Base-by-base conservation (phyloP, 2,329 filamentous ascomycete species). In the Mycogone perniciosa region DNA sequence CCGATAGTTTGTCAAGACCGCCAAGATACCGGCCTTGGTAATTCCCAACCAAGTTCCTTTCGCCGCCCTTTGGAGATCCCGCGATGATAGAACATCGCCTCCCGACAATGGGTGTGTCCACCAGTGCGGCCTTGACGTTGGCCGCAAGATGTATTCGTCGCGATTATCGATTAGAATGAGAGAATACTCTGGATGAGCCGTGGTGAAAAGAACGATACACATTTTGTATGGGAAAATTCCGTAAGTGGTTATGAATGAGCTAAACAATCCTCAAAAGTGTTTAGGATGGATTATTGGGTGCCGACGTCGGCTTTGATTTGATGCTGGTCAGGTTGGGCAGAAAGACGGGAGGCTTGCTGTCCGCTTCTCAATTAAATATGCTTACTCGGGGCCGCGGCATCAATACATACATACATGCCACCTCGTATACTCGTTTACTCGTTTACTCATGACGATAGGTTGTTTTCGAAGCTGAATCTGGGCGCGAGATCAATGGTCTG, bases 121-220 rank as follows among this genome's bases (percentile, higher is more conserved):
- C 81, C 81, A 85, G 64, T 83, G 76, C 6, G 81, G 81, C 52
- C 78, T 72, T 47, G 77, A 82, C 2, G 82, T 85, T 4, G 82
- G 82, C 30, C 82, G 75, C 10, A 84, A 73, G 56, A 85, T 80
- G 68, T 79, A 85, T 64, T 85, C 86, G 71, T 92, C 88, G 59
- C 88, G 80, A 66, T 92, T 92, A 70, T 90, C 82, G 63, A 90
- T 74, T 54, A 88, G 71, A 59, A 92, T 86, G 54, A 91, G 75
- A 29, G 85, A 77, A 68, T 91, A 91, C 57, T 79, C 74, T 7
- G 88, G 87, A 63, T 91, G 87, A 42, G 84, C 77, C 13, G 86
- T 91, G 29, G 86, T 88, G 52, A 89, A 72, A 42, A 91, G 73
- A 44, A 82, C 84, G 69, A 91, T 90, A 65, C 88, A 91, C 87